A percentile compares a stretch with the other conserved stretches of the same genome.
Conservation (phyloP, 345 rosid genomes). For the Eutrema heterophyllum region DNA sequence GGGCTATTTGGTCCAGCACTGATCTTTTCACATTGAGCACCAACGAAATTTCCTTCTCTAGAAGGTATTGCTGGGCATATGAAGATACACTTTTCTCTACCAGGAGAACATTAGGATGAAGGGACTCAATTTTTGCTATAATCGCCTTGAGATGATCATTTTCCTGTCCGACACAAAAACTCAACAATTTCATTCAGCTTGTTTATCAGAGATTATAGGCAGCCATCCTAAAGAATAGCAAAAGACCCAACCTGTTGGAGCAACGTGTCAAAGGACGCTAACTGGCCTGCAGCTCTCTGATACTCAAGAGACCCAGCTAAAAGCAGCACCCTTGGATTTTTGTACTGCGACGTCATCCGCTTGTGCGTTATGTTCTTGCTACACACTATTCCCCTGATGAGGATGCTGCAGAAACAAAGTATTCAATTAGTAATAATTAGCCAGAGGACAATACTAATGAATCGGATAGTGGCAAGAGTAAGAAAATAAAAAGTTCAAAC, state of each 20-base stretch:
- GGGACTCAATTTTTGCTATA: slow-evolving; percentile 76
- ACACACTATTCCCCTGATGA: slow-evolving; percentile 87
- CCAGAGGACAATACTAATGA: not conserved
- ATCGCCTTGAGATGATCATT: slow-evolving; percentile 81
- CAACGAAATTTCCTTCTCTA: slow-evolving; percentile 84
- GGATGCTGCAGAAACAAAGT: slow-evolving; percentile 51
- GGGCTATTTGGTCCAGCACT: slow-evolving; percentile 83
- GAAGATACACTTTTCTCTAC: slow-evolving; percentile 97
- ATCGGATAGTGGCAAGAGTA: not conserved
- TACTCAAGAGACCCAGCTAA: slow-evolving; percentile 92
- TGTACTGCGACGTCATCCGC: slow-evolving; percentile 98
- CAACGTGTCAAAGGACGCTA: slow-evolving; percentile 86
- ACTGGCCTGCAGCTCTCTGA: slow-evolving; percentile 71
- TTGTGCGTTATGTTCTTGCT: slow-evolving; percentile 97
- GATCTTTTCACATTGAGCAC: slow-evolving; percentile 84
- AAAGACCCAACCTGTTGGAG: slow-evolving; percentile 65
- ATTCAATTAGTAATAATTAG: not conserved
- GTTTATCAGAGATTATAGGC: not conserved
- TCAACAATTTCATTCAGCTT: slow-evolving; percentile 9
- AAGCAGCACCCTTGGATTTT: slow-evolving; percentile 78
- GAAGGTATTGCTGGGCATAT: slow-evolving; percentile 71
- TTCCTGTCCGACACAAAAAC: slow-evolving; percentile 49
- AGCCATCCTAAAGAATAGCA: not conserved
- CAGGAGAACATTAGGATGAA: slow-evolving; percentile 85
- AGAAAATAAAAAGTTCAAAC: not conserved